Base-by-base conservation (phyloP, 2,329 filamentous ascomycete genomes). In the Colletotrichum euphorbiae region DNA sequence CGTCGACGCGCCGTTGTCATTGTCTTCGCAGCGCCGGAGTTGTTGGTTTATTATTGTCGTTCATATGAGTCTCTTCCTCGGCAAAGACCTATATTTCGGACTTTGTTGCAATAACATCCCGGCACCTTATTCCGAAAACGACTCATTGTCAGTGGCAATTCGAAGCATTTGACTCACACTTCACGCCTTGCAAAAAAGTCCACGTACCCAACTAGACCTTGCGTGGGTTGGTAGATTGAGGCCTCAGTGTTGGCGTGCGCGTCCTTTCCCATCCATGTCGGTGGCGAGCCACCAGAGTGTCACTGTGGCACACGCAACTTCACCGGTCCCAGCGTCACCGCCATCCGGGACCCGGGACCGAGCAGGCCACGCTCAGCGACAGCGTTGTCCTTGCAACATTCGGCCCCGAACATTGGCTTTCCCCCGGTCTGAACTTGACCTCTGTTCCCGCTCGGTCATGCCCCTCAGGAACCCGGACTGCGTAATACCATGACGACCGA, bases 161-260 rank as follows among this genome's bases (percentile, higher is more conserved):
- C 46, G 60, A 68, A 31, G 60, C 46, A 43, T 42, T 54, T 50
- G 52, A 68, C 65, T 68, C 65, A 65, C 21, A 65, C 33, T 17
- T 40, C 33, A 33, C 48, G 54, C 62, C 65, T 59, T 52, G 65
- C 61, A 45, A 65, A 46, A 45, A 38, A 12, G 46, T 65, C 52
- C 61, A 9, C 65, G 46, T 21, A 68, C 21, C 42, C 58, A 43
- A 19, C 40, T 31, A 59, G 19, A 58, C 60, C 28, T 40, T 12
- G 33, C 7, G 6, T 17, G 28, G 28, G 7, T 28, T 7, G 28
- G 31, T 28, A 31, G 19, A 28, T 28, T 54, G 54, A 59, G 65
- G 54, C 60, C 61, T 68, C 52, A 38, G 21, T 33, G 24, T 15
- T 62, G 60, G 65, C 54, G 54, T 68, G 61, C 65, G 65, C 54